Evolutionary conservation across 805 yeast species (phyloP), one percentile per base, ranked within the genome.

Genomic region (Kazachstania kunashirensis): DNA sequence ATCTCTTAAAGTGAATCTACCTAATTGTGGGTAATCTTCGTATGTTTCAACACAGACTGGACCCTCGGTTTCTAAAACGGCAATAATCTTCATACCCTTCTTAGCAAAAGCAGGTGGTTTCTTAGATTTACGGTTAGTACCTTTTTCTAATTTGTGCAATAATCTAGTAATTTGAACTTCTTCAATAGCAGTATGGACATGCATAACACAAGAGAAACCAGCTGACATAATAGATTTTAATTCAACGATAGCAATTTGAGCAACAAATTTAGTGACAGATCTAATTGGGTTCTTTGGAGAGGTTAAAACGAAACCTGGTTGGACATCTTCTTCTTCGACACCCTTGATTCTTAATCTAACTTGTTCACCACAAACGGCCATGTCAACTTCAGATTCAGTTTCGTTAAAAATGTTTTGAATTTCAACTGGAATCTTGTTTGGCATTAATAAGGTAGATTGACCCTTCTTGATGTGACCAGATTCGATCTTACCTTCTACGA

Each of bases 191-290:
- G 97, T 85, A 68, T 92, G 98, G 51, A 92, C 81, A 58, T 92
- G 98, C 96, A 92, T 89, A 38, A 92, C 96, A 73, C 97, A 92
- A 11, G 96, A 78, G 70, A 78, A 92, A 39, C 99, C 99, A 35
- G 94, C 78, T 4, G 98, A 84, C 55, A 92, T 70, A 55, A 92
- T 92, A 14, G 95, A 82, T 66, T 84, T 86, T 63, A 92, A 76
- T 67, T 92, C 99, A 41, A 92, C 96, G 64, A 92, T 84, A 38
- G 96, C 97, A 46, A 92, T 75, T 64, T 89, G 95, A 5, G 97
- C 97, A 66, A 85, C 95, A 57, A 92, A 92, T 49, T 71, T 75
- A 17, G 94, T 81, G 31, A 84, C 94, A 21, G 94, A 84, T 57
- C 83, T 84, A 33, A 92, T 94, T 28, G 99, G 99, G 56, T 77